Percentiles rank a stretch among this genome's conserved stretches.
phyloP scores from a whole-genome alignment of 805 yeast species.

The Candida ulmi region DNA sequence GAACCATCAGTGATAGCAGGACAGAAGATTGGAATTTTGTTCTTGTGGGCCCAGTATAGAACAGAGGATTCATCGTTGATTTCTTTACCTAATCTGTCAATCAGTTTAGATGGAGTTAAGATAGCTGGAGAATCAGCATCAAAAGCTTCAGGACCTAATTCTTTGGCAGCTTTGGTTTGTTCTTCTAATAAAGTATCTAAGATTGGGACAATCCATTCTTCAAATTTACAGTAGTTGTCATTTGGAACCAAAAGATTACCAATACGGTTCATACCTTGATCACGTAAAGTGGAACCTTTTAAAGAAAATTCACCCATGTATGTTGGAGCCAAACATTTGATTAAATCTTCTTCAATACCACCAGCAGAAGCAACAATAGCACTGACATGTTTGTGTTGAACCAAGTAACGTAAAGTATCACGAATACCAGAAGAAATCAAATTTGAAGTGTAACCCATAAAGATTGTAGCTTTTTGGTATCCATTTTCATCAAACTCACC shows the following conservation, averaged over 20 bases:
- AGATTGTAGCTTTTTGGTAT: conserved; percentile 80
- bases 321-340: conserved; percentile 95
- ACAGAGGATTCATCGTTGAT: conserved; percentile 92
- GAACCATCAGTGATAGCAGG: conserved; percentile 98
- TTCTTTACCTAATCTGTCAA: conserved; percentile 91
- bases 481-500: conserved; percentile 79
- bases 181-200: conserved; percentile 84
- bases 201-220: conserved; percentile 97
- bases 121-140: conserved; percentile 59
- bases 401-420: conserved; percentile 83
- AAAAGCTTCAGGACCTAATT: conserved; percentile 46
- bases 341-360: conserved; percentile 95
- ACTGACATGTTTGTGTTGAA: conserved; percentile 89
- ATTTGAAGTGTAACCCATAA: conserved; percentile 95
- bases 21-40: conserved; percentile 92
- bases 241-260: conserved; percentile 97
- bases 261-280: conserved; percentile 95
- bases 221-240: conserved; percentile 95
- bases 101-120: conserved; percentile 93
- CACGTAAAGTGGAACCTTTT: conserved; percentile 78
- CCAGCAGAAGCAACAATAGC: conserved; percentile 98
- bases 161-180: conserved; percentile 62
- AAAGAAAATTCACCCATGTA: conserved; percentile 84
- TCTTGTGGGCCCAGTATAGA: conserved; percentile 96
- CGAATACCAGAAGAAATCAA: conserved; percentile 92